Base-by-base conservation (phyloP, 2,329 filamentous ascomycete species). In the Ophiostoma triangulosporum region DNA sequence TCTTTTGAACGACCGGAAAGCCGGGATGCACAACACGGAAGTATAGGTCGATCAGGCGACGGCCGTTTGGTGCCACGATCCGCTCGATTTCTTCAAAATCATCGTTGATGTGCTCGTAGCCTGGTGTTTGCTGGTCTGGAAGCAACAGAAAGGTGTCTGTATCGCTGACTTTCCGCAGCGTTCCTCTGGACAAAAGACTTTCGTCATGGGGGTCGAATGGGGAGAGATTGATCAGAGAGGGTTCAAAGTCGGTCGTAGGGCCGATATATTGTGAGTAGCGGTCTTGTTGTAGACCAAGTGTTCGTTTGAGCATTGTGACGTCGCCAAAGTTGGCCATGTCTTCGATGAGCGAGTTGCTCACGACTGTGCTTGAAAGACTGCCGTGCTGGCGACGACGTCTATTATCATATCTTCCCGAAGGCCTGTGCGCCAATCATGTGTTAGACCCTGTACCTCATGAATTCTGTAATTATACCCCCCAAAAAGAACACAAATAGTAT, bases 251-350 rank as follows among this genome's bases (percentile, higher is more conserved):
- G 50, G 86, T 89, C 50, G 86, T 91, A 55, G 84, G 80, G 26
- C 87, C 87, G 61, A 93, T 87, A 64, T 91, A 88, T 68, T 88
- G 84, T 69, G 85, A 88, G 66, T 85, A 88, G 57, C 85, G 81
- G 66, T 88, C 83, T 62, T 79, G 73, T 65, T 91, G 86, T 60
- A 93, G 74, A 56, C 87, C 87, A 55, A 93, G 72, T 15, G 82
- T 84, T 64, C 80, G 76, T 66, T 82, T 83, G 55, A 86, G 72
- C 61, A 83, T 70, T 55, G 78, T 81, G 52, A 79, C 78, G 36
- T 80, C 80, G 57, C 80, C 80, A 61, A 84, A 78, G 65, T 84
- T 83, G 64, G 81, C 80, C 78, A 84, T 82, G 59, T 84, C 81
- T 70, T 84, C 80, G 57, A 83, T 72, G 57, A 84, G 72, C 49